Evolutionary conservation across 106 monocot species (phyloP).

Genomic region (Acorus gramineus): DNA sequence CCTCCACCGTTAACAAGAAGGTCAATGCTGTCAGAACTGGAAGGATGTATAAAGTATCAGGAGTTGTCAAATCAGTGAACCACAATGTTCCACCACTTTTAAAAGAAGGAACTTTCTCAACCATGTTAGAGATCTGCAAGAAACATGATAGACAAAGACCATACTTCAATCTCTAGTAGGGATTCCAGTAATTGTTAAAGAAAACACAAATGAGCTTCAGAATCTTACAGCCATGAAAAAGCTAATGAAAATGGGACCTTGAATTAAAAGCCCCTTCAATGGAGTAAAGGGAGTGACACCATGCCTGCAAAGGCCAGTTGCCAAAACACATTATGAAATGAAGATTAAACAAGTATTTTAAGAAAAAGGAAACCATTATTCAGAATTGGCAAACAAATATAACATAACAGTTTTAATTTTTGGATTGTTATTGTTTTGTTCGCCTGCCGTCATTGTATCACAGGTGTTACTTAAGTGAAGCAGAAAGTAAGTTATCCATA

Average conservation of each 20-base stretch:
- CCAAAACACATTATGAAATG: neutral
- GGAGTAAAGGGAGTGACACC: constrained; percentile 94
- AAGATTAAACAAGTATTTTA: neutral
- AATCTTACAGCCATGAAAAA: constrained; percentile 86
- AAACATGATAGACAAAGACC: neutral
- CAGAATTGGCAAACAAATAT: neutral
- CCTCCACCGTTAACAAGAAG: constrained; percentile 88
- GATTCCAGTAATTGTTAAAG: too few species aligned
- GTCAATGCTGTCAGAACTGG: constrained; percentile 69
- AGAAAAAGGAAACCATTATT: neutral
- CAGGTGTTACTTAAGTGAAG: too few species aligned
- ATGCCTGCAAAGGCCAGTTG: constrained; percentile 43
- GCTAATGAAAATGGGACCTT: constrained; percentile 91
- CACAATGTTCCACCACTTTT: constrained; percentile 83
- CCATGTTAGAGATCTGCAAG: constrained; percentile 83
- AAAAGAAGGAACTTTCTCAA: constrained; percentile 95
- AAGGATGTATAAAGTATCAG: constrained; percentile 61
- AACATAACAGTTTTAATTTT: too few species aligned
- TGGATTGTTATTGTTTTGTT: too few species aligned
- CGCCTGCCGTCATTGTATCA: too few species aligned
- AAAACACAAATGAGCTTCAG: too few species aligned
- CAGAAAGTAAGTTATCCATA: too few species aligned
- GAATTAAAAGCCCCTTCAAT: constrained; percentile 75
- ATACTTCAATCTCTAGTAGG: too few species aligned
- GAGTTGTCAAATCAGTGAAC: constrained; percentile 95